A percentile compares a stretch with the other conserved stretches of the same genome.
Conservation (phyloP, 345 rosid genomes). For the Kernera saxatilis region DNA sequence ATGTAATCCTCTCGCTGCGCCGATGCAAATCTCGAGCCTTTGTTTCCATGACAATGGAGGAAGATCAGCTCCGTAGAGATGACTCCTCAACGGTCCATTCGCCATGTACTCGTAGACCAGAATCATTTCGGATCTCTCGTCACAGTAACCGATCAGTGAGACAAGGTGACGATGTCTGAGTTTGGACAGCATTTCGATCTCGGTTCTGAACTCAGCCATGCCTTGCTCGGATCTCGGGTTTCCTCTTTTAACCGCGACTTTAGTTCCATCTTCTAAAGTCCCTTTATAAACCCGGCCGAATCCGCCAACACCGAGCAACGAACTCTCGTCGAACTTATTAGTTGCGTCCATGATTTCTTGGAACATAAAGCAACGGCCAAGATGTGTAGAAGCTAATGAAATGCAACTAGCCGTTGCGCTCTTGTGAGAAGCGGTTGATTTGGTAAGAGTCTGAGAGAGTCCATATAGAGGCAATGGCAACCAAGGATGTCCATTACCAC, state of each 20-base stretch:
- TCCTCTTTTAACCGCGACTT: constrained; percentile 94
- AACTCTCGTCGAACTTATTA: constrained; percentile 82
- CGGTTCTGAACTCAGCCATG: constrained; percentile 94
- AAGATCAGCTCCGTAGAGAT: constrained; percentile 87
- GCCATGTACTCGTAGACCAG: constrained; percentile 98
- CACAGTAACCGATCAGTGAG: constrained; percentile 95
- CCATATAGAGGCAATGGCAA: constrained; percentile 89
- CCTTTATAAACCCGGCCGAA: constrained; percentile 95
- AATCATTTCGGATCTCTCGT: constrained; percentile 93
- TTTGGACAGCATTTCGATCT: constrained; percentile 95
- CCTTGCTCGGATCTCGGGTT: constrained; percentile 99
- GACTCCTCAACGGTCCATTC: constrained; percentile 94
- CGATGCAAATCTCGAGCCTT: constrained; percentile 94
- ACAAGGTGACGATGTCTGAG: constrained; percentile 97
- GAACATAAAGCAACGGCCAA: constrained; percentile 74
- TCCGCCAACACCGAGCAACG: constrained; percentile 95
- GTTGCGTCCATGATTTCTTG: constrained; percentile 94
- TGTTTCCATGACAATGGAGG: constrained; percentile 90
- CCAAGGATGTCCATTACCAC: constrained; percentile 54
- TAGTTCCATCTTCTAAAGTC: constrained; percentile 81
- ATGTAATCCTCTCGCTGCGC: constrained; percentile 95
- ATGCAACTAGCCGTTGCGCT: constrained; percentile 86
- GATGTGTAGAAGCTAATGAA: constrained; percentile 70
- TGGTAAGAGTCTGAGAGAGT: constrained; percentile 77
- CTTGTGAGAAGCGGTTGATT: constrained; percentile 84